These are phyloP conservation scores for Arachnopeziza araneosa DNA, from an alignment of 2,329 filamentous ascomycete species.

Conservation along the genomic window DNA sequence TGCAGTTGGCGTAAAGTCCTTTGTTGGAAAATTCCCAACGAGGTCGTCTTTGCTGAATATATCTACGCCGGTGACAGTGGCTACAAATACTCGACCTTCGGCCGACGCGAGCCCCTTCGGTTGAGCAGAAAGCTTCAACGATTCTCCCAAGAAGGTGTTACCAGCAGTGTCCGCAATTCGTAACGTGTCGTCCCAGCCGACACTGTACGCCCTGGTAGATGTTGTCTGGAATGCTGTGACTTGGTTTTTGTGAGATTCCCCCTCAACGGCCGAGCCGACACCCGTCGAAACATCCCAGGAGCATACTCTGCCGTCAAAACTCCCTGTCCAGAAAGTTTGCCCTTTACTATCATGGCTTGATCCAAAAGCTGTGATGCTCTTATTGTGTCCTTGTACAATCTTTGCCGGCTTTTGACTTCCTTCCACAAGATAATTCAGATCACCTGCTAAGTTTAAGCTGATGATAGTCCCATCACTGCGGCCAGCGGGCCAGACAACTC, in stretches of 20 bases:
- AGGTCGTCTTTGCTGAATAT: constrained; percentile 56
- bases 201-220: constrained; percentile 67
- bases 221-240: constrained; percentile 67
- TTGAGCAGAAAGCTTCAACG: constrained; percentile 66
- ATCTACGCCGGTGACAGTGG: constrained; percentile 50
- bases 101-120: constrained; percentile 67
- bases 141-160: constrained; percentile 67
- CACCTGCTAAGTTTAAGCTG: constrained; percentile 80
- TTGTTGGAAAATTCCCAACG: constrained; percentile 47
- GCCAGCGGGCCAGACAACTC: constrained; percentile 82
- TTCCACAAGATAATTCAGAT: constrained; percentile 81
- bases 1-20: constrained; percentile 61
- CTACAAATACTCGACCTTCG: constrained; percentile 42
- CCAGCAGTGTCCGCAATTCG: constrained; percentile 70
- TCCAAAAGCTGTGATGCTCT: constrained; percentile 76
- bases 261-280: constrained; percentile 64
- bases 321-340: constrained; percentile 77
- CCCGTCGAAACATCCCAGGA: constrained; percentile 76
- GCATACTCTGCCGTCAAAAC: constrained; percentile 83
- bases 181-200: constrained; percentile 91
- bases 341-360: constrained; percentile 42
- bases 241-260: constrained; percentile 79
- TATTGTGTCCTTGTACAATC: constrained; percentile 82
- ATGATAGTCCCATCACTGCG: constrained; percentile 83
- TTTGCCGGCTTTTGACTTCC: constrained; percentile 63